phyloP scores from a whole-genome alignment of 23 red algal species.

The Gracilaria caudata region DNA sequence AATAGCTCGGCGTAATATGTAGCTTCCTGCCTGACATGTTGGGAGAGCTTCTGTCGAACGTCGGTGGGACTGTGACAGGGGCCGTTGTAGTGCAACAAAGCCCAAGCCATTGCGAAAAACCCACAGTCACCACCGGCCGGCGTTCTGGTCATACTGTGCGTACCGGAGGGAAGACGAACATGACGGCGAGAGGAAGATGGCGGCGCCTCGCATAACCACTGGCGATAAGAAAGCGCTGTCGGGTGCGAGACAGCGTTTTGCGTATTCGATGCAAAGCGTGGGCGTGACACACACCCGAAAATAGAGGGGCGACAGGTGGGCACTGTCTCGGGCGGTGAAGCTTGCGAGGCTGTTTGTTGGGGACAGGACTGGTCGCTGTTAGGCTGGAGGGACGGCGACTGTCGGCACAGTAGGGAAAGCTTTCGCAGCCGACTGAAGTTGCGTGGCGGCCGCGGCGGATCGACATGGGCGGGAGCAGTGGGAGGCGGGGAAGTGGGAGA shows the following conservation, averaged over 20 bases:
- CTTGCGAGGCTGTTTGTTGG: not conserved
- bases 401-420: not conserved
- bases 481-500: not conserved
- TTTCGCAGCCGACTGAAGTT: not conserved
- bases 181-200: constrained; percentile 27
- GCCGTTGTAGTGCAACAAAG: constrained; percentile 22
- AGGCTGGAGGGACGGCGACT: not conserved
- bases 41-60: constrained; percentile 11
- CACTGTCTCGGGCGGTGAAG: not conserved
- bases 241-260: not conserved
- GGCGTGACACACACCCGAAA: not conserved
- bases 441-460: too few species aligned
- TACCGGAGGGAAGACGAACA: not conserved
- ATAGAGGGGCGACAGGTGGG: not conserved
- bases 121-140: constrained; percentile 63
- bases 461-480: too few species aligned
- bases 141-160: constrained; percentile 36
- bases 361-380: not conserved
- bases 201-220: not conserved
- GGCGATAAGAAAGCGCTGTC: constrained; percentile 13
- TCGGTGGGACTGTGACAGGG: not conserved
- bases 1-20: constrained; percentile 23
- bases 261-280: not conserved
- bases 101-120: constrained; percentile 64
- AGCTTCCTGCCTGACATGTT: constrained; percentile 5